Base-by-base conservation (phyloP, 2,329 filamentous ascomycete species). In the Ophiocordyceps camponoti-saundersi region DNA sequence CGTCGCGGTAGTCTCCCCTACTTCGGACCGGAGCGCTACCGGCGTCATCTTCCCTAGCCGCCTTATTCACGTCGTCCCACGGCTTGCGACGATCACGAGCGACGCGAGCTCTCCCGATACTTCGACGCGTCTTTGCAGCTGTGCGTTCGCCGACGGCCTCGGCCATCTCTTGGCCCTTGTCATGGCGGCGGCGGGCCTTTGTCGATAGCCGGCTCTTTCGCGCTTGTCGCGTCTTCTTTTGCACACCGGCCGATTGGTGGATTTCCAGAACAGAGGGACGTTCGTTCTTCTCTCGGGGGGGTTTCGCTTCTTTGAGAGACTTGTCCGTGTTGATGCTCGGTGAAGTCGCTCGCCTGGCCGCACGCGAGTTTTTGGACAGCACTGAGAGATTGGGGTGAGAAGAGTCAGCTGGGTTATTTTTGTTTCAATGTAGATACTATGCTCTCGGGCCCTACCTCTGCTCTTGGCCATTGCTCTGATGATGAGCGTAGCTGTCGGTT, bases 241-340 rank as follows among this genome's bases (percentile, higher is more conserved):
- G 65, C 11, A 90, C 71, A 29, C 85, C 85, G 18, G 79, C 73
- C 2, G 68, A 66, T 57, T 80, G 75, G 53, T 84, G 80, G 16
- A 80, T 76, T 39, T 77, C 77, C 40, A 87, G 75, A 18, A 85
- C 71, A n/a, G 83, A 79, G 26, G 79, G 77, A 5, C 79, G 74
- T 5, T 7, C 11, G 20, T 5, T 16, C 18, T 6, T 49, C 67
- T 40, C 26, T 54, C 52, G 21, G 2, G 77, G 75, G 12, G 71
- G 67, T 50, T 71, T 66, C 49, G 73, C 63, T 36, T 76, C 66
- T 58, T 82, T 82, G 21, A 85, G 69, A 7, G 80, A 82, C 64
- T 84, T 84, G 69, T 85, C 80, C 42, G 76, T 75, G 63, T 84
- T 66, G 62, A 85, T 79, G 56, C 78, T 71, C 23, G 82, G 80